Evolutionary conservation across 345 rosid genomes (phyloP).

Genomic region (Salix caprea): DNA sequence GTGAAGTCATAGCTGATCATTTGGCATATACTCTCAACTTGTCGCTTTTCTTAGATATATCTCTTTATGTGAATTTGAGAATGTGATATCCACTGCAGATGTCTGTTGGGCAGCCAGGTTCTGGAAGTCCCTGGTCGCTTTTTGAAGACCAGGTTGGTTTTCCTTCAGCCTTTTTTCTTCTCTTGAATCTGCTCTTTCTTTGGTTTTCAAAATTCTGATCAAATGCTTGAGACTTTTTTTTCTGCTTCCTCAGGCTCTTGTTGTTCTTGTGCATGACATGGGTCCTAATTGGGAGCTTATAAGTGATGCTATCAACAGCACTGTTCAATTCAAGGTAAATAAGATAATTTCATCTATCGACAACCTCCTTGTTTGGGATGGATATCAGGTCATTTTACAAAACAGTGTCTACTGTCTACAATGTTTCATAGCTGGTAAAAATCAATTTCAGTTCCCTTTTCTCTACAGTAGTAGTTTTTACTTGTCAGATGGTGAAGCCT

Average conservation of each 20-base stretch:
- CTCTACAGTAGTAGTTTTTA: background rate
- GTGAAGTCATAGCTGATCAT: conserved; percentile 2
- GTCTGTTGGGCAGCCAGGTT: conserved; percentile 67
- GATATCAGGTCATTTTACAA: background rate
- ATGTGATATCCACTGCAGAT: conserved; percentile 45
- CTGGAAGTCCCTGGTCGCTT: conserved; percentile 85
- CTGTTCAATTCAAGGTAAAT: conserved; percentile 82
- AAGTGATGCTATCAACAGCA: conserved; percentile 89
- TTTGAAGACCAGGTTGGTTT: conserved; percentile 93
- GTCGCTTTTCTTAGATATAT: background rate
- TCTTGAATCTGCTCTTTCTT: conserved; percentile 15
- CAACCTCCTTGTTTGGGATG: conserved; percentile 1
- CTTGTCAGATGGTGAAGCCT: conserved; percentile 8
- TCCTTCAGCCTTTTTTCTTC: conserved; percentile 8
- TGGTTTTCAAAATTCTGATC: conserved; percentile 11
- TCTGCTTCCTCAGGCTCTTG: conserved; percentile 67
- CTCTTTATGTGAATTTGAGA: conserved; percentile 19
- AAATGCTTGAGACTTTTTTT: conserved; percentile 20
- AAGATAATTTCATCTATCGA: conserved; percentile 3
- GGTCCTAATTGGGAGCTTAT: conserved; percentile 99
- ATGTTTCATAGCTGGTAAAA: background rate
- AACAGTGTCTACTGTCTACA: background rate
- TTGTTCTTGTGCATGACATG: conserved; percentile 98
- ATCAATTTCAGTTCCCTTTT: background rate
- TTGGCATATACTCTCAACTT: background rate